Evolutionary conservation across 2,329 filamentous ascomycete genomes (phyloP).

Genomic region (Neofusicoccum sp.): DNA sequence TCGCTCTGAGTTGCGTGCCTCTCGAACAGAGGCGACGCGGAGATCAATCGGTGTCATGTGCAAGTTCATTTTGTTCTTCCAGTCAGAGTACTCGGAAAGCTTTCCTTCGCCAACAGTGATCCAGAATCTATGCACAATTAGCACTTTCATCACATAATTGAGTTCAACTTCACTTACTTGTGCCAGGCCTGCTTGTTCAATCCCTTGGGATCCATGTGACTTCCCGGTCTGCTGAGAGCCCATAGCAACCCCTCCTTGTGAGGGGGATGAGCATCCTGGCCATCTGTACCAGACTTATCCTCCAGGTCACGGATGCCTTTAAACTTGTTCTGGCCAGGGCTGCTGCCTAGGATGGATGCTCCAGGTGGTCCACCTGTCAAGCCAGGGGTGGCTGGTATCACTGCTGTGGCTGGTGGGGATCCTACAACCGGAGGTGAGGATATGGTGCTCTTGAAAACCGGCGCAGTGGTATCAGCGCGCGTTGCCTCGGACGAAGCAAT

Average conservation of each 20-base stretch:
- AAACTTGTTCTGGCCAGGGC: conserved; percentile 60
- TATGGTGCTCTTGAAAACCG: conserved; percentile 38
- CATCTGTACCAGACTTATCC: conserved; percentile 64
- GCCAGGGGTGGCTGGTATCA: conserved; percentile 24
- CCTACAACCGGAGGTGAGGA: conserved; percentile 29
- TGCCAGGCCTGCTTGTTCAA: conserved; percentile 98
- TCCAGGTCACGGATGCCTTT: conserved; percentile 92
- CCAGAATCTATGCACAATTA: conserved; percentile 74
- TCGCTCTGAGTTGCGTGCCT: conserved; percentile 90
- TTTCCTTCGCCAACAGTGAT: conserved; percentile 97
- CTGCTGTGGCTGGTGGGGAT: conserved; percentile 26
- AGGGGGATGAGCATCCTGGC: conserved; percentile 58
- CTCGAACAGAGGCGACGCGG: conserved; percentile 93
- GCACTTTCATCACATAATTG: background rate
- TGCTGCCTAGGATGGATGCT: conserved; percentile 34
- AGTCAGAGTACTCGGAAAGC: conserved; percentile 97
- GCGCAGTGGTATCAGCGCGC: conserved; percentile 31
- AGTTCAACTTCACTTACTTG: conserved; percentile 66
- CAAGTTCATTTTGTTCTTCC: conserved; percentile 95
- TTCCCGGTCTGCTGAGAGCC: conserved; percentile 89
- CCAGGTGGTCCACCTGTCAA: conserved; percentile 30
- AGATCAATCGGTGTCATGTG: conserved; percentile 98
- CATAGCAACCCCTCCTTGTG: conserved; percentile 94
- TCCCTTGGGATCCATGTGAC: conserved; percentile 91
- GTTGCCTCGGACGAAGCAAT: background rate